Evolutionary conservation across 495 filamentous ascomycete genomes (phyloP).

Genomic region (Lasiosphaeriaceae sp.): DNA sequence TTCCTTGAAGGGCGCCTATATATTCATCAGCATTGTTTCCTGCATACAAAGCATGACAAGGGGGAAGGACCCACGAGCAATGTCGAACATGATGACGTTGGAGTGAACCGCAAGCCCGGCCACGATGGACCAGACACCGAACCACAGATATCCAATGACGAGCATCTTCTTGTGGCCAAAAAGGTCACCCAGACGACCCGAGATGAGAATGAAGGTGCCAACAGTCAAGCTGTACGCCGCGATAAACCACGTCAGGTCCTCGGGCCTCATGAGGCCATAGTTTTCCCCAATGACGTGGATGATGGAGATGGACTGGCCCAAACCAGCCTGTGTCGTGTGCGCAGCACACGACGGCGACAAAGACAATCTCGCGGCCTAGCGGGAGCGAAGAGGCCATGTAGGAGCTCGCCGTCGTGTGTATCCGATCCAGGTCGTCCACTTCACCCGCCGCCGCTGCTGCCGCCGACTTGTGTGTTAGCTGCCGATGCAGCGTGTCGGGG

Average conservation of each 20-base stretch:
- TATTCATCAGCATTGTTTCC: background rate
- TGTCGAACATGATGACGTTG: conserved; percentile 49
- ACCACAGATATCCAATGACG: conserved; percentile 54
- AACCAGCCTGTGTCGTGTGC: conserved; percentile 29
- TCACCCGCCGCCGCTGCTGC: background rate
- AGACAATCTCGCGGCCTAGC: conserved; percentile 34
- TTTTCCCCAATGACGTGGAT: conserved; percentile 28
- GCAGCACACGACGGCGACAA: conserved; percentile 41
- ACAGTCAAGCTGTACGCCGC: conserved; percentile 57
- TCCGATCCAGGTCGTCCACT: background rate
- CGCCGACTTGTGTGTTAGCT: background rate
- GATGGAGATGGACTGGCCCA: conserved; percentile 28
- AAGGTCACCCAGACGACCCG: conserved; percentile 56
- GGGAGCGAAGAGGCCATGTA: conserved; percentile 20
- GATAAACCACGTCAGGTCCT: conserved; percentile 49
- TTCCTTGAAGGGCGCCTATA: conserved; percentile 52
- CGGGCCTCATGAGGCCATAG: conserved; percentile 21
- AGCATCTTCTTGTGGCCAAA: conserved; percentile 58
- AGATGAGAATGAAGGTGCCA: conserved; percentile 63
- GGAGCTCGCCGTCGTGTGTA: conserved; percentile 2
- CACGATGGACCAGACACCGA: conserved; percentile 55
- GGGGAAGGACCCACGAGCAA: conserved; percentile 32
- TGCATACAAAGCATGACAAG: background rate
- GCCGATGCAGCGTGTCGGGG: background rate
- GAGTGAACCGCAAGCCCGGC: conserved; percentile 36